Evolutionary conservation across 176 grass and related monocot genomes (phyloP), one percentile per base, ranked within the genome.

Genomic region (Canna indica): DNA sequence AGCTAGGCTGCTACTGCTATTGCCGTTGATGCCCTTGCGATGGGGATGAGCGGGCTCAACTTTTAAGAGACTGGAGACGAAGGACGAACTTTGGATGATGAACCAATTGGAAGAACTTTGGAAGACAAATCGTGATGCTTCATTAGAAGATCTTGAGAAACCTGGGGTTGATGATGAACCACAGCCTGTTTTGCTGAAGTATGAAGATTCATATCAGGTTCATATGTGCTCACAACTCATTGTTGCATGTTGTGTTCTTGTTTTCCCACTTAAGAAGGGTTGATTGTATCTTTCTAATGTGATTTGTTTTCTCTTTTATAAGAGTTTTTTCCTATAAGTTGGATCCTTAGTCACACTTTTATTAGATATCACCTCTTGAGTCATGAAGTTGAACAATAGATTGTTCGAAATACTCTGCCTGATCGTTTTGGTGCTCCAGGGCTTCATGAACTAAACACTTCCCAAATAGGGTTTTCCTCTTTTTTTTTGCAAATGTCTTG

Each of bases 201-300:
- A 99, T 80, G 95, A 94, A 88, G 95, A 99, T 85, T 90, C 95
- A 76, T 99, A 99, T 75, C 95, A 99, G 95, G 95, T 99, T 73
- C 68, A 36, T 72, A 35, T 0, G 12, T 30, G 11, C 2, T 16
- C 13, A 28, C 26, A 50, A 72, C 34, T 47, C 32, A 33, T 78
- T 38, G 31, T 26, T 60, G 77, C 7, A 18, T 38, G 3, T 31
- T 61, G 69, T 3, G 22, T 35, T 34, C 16, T 63, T 18, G n/a
- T n/a, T n/a, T 63, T 2, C 5, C 36, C 17, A 65, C 32, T 32
- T 50, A 24, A 32, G 17, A 5, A 8, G 4, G 29, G 34, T 59
- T 44, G 3, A n/a, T 25, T 71, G 22, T 47, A 34, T 44, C 5
- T 71, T 47, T n/a, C 28, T 52, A n/a, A 71, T n/a, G 31, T 20